These are phyloP conservation scores for Boletellus emodensis DNA, from an alignment of 768 basidiomycete species.

Conservation along the genomic window DNA sequence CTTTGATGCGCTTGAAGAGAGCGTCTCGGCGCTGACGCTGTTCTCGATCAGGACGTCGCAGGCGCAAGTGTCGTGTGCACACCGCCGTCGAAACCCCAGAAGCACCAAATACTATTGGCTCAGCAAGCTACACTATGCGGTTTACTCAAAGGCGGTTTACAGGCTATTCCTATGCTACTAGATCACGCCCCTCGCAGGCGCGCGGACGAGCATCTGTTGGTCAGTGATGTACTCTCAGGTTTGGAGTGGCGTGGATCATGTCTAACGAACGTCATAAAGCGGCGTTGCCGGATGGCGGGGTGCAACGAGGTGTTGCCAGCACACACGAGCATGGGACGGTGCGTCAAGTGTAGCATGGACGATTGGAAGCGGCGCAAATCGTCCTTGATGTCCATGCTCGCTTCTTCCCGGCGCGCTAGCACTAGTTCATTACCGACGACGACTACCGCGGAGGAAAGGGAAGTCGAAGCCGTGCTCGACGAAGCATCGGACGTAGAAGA, in stretches of 20 bases:
- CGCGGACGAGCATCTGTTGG: background rate
- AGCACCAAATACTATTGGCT: background rate
- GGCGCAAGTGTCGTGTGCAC: background rate
- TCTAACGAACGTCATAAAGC: slow-evolving; percentile 7
- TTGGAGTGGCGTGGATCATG: background rate
- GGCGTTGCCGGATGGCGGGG: slow-evolving; percentile 10
- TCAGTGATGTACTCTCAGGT: background rate
- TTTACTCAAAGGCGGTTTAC: background rate
- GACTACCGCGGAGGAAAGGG: background rate
- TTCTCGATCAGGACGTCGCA: slow-evolving; percentile 6
- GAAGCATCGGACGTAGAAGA: slow-evolving; percentile 3
- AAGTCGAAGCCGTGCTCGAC: background rate
- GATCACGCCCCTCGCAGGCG: background rate
- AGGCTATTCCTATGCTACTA: slow-evolving; percentile 3
- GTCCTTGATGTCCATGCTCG: background rate
- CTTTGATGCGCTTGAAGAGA: too few species aligned
- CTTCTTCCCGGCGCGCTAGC: background rate
- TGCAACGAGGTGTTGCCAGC: slow-evolving; percentile 14
- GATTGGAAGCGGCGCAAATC: slow-evolving; percentile 18
- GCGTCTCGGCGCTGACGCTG: too few species aligned
- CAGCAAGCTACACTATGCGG: background rate
- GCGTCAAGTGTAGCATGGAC: slow-evolving; percentile 15
- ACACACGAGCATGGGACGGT: slow-evolving; percentile 11
- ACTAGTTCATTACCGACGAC: background rate
- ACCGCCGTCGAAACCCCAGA: background rate